Evolutionary conservation across 495 filamentous ascomycete genomes (phyloP), one percentile per base, ranked within the genome.

Genomic region (Staphylotrichum longicolle): DNA sequence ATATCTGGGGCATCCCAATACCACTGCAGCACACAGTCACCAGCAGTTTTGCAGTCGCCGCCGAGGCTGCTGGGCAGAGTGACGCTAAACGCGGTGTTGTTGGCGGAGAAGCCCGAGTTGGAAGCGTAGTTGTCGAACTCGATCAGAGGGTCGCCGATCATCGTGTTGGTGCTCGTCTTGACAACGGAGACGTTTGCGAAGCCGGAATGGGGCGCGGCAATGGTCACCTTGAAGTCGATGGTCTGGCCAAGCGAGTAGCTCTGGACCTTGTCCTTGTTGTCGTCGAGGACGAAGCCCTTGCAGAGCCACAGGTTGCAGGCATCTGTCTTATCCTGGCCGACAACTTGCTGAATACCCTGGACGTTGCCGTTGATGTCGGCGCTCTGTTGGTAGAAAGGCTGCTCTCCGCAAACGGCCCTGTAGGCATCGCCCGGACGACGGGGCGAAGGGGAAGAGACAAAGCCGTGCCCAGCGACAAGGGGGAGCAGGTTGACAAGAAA

Each of bases 121-220:
- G 76, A 70, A 14, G 75, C 74, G 51, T 78, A 77, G 41, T 72
- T 74, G 50, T 76, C 70, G 77, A 83, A 89, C 58, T 62, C 75
- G 47, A 82, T 81, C 55, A 90, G 73, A 9, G 79, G 76, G 5
- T 69, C 42, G 3, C 75, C 77, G 52, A 89, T 78, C 63, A 89
- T 74, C 6, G 74, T 70, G 72, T 88, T 83, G 63, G 80, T 80
- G 60, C 78, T 73, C 2, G 83, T 85, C 46, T 85, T 76, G 52
- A 88, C 83, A 63, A 90, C 80, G 34, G 84, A 87, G 44, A 89
- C 84, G 70, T 89, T 90, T 63, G 84, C 85, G 45, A 78, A 74
- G 62, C 86, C 87, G n/a, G 77, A 82, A 73, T 89, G 86, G 0
- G 85, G 85, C 50, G 85, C 86, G 7, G 68, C 56, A 4, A 70